Evolutionary conservation across 129 eudicot species (phyloP), one percentile per base, ranked within the genome.

Genomic region (Centaurea solstitialis): DNA sequence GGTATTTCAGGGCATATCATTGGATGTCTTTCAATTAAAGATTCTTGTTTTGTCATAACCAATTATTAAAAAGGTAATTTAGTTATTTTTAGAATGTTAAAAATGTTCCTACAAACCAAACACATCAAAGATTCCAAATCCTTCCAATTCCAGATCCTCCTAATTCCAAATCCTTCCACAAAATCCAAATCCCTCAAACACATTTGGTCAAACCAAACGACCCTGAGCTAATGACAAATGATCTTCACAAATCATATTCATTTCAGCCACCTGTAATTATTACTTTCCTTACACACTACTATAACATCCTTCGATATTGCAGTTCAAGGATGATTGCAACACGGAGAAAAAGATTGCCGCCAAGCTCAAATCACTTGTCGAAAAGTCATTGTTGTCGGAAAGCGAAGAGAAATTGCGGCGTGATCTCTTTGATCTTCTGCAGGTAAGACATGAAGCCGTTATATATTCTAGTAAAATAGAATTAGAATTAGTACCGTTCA

Each of bases 261-360:
- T 13, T 50, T 50, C 1, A 0, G 62, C 62, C 7, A 50, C 62
- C 7, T 50, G 62, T 50, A 50, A 13, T 57, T n/a, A n/a, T 57
- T 57, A 62, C 40, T 70, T 77, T 64, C 68, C 65, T 9, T 77
- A 9, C 5, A 65, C 47, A 4, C 30, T 59, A 37, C 43, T 61
- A 57, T 21, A 57, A 43, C 20, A 72, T 15, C 24, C 68, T 72
- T 72, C 9, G 64, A 17, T 53, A 70, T 70, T 71, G 59, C 82
- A 96, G 99, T 96, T 96, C 82, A 93, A 88, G 90, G 99, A 93
- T 28, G 99, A 96, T 30, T 89, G 97, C 86, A 88, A 93, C 85
- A 96, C 98, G 0, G 99, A 96, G 94, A 96, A 84, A 85, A 91
- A 93, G 76, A 87, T 91, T 39, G 96, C 88, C 59, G 87, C 99